These are phyloP conservation scores for Russula vinacea DNA, from an alignment of 768 basidiomycete genomes.

Conservation along the genomic window DNA sequence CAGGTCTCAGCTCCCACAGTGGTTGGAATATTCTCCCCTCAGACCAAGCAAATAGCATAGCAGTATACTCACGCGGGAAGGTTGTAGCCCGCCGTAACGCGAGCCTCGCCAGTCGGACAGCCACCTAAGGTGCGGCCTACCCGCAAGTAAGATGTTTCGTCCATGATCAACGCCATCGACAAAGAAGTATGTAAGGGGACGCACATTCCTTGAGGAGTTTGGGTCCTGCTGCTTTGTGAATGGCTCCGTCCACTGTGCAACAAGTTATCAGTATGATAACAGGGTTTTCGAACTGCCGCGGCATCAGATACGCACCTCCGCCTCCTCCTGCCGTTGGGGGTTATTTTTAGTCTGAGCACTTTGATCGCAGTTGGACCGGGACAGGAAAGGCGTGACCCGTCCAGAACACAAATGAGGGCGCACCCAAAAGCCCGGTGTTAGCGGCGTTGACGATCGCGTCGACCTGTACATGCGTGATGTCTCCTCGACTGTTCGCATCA, in stretches of 20 bases:
- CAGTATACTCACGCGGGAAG: slow-evolving; percentile 65
- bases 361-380: background rate
- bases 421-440: slow-evolving; percentile 68
- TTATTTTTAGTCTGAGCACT: background rate
- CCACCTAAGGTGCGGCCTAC: slow-evolving; percentile 59
- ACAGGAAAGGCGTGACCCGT: background rate
- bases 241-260: slow-evolving; percentile 71
- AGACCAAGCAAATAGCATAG: background rate
- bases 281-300: background rate
- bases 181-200: background rate
- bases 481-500: slow-evolving; percentile 56
- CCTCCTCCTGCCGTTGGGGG: slow-evolving; percentile 56
- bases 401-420: slow-evolving; percentile 7
- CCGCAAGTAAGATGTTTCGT: background rate
- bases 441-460: slow-evolving; percentile 84
- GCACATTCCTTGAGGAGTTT: slow-evolving; percentile 66
- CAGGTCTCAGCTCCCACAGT: background rate
- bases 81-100: slow-evolving; percentile 74
- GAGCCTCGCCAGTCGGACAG: slow-evolving; percentile 68
- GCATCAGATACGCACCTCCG: slow-evolving; percentile 50
- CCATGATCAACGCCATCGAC: background rate
- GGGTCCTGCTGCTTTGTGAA: slow-evolving; percentile 71
- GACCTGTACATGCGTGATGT: slow-evolving; percentile 68
- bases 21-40: too few species aligned
- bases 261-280: slow-evolving; percentile 4